Base-by-base conservation (phyloP, 306 rosid genomes). In the Oxytropis ochrocephala region DNA sequence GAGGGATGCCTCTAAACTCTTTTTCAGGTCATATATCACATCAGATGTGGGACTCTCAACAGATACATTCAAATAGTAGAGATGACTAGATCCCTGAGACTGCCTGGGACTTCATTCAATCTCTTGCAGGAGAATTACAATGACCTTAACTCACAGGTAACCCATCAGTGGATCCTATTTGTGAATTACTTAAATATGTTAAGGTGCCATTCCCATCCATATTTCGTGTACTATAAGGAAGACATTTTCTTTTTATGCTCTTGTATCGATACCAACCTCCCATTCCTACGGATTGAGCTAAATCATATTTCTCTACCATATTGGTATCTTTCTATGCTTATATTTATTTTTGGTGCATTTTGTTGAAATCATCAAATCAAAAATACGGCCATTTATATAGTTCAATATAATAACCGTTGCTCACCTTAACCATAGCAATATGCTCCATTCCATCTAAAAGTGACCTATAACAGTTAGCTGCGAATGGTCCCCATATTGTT, bases 341-440 rank as follows among this genome's bases (percentile, higher is more conserved):
- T n/a, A 57, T n/a, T 33, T 33, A 21, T 33, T 14, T 59, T 46
- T 36, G 9, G 47, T 38, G 14, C 14, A 38, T 36, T 60, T 38
- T 10, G 47, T 60, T 11, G 39, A 60, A 5, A 38, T 33, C 14
- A 60, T 35, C 5, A 60, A 17, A 49, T 64, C 19, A 42, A 69
- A 69, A 47, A 18, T 35, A 18, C 39, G 56, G 41, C 54, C 6
- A 62, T 12, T 32, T 21, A 64, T 21, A 17, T 60, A 52, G 17
- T 67, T n/a, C 42, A 46, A 72, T 48, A 73, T 43, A 54, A 54
- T 63, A 51, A 29, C 65, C 58, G 68, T 41, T 17, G n/a, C 78
- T 76, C 74, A 94, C 98, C 86, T 94, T 94, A 48, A 94, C 98
- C 98, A 94, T 94, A 46, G 96, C 97, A 79, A 90, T 86, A 70